Evolutionary conservation across 257 asterid species (phyloP), one percentile per base, ranked within the genome.

Genomic region (Nicotiana attenuata): DNA sequence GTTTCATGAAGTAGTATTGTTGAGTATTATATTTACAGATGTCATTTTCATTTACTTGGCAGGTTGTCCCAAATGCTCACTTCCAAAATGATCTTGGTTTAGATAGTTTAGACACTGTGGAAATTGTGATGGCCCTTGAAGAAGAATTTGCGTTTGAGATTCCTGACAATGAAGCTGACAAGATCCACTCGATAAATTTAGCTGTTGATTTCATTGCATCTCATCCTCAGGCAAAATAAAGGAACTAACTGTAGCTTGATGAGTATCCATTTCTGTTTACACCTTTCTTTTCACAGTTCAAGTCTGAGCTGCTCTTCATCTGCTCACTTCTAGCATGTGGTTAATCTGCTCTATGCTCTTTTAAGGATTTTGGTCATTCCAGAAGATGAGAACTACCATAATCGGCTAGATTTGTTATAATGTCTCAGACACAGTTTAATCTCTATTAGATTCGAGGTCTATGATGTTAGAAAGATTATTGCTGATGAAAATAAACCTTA

Each of bases 1-100:
- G 77, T 5, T 35, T 69, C 77, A 4, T 16, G 29, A 50, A 68
- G 55, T 69, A 65, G 20, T 65, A 19, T 13, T 65, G 45, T 28
- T 82, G 31, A 35, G 1, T 33, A 57, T n/a, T 79, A 29, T 10
- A 26, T 78, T 60, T 45, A 77, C 47, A 47, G n/a, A 75, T 24
- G 63, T 17, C 16, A 24, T 7, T 38, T 65, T 16, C 20, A 53
- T 41, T 67, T 1, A 63, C 15, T 10, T 81, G 81, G 81, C 82
- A 87, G 90, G 91, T 86, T 24, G 81, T 57, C 65, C 88, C 87
- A 47, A 59, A 38, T 77, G 89, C 88, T 29, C 89, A 88, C 81
- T 88, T 88, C 82, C 85, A 88, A 79, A 88, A 86, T 41, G 91
- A 88, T 81, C 91, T 88, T 14, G 91, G 91, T 9, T 77, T 88